Percentiles rank a stretch among this genome's conserved stretches.
phyloP scores from a whole-genome alignment of 2,329 filamentous ascomycete species.

The Achaetomium macrosporum region DNA sequence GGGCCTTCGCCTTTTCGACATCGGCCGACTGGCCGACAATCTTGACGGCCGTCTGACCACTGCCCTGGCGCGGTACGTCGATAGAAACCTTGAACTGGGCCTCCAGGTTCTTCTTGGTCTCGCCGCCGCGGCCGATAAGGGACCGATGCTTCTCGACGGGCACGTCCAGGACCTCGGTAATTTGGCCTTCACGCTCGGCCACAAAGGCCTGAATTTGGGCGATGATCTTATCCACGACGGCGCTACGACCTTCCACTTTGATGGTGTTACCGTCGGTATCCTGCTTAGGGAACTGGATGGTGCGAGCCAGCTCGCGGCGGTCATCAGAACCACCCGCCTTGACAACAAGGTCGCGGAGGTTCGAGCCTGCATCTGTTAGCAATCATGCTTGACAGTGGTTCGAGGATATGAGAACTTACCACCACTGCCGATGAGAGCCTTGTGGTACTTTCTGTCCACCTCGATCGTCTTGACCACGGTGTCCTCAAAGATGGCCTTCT shows the following conservation, averaged over 20 bases:
- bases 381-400: slow-evolving; percentile 6
- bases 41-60: slow-evolving; percentile 78
- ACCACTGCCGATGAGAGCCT: slow-evolving; percentile 78
- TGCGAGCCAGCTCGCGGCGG: slow-evolving; percentile 73
- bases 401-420: slow-evolving; percentile 53
- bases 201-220: slow-evolving; percentile 76
- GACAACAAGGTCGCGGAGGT: slow-evolving; percentile 78
- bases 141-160: slow-evolving; percentile 84
- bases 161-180: slow-evolving; percentile 72
- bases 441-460: slow-evolving; percentile 92
- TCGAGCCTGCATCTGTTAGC: slow-evolving; percentile 59
- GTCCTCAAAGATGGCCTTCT: slow-evolving; percentile 80
- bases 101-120: slow-evolving; percentile 79
- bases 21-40: slow-evolving; percentile 71
- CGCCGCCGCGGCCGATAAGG: slow-evolving; percentile 87
- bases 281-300: slow-evolving; percentile 90
- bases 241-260: slow-evolving; percentile 77
- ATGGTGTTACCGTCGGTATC: slow-evolving; percentile 78
- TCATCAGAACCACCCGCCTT: slow-evolving; percentile 87
- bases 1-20: slow-evolving; percentile 79
- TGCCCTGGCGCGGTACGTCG: slow-evolving; percentile 86
- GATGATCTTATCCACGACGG: slow-evolving; percentile 84
- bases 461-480: slow-evolving; percentile 80
- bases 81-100: slow-evolving; percentile 78
- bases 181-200: slow-evolving; percentile 74